Conservation (phyloP, 768 basidiomycete species). For the Kwoniella dejecticola region DNA sequence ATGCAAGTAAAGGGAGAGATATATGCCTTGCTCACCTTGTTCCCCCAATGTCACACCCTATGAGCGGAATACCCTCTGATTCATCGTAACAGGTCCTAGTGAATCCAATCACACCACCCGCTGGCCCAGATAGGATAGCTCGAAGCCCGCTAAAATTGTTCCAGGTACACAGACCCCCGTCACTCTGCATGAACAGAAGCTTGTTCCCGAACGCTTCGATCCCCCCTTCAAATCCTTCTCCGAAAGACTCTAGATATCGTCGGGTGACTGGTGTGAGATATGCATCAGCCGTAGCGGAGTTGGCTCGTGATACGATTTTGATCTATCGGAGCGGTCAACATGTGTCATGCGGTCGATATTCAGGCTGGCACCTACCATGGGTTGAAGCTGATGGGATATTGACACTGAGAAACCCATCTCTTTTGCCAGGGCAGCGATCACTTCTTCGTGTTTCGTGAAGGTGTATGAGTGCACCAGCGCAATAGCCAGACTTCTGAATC, state of each 20-base stretch:
- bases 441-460: constrained; percentile 77
- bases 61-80: constrained; percentile 69
- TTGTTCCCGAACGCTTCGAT: too few species aligned
- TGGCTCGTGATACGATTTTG: constrained; percentile 42
- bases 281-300: constrained; percentile 42
- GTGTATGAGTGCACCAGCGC: constrained; percentile 58
- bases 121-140: constrained; percentile 83
- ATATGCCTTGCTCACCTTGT: constrained; percentile 62
- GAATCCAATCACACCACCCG: constrained; percentile 94
- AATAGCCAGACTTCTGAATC: constrained; percentile 62
- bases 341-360: background rate
- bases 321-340: constrained; percentile 10
- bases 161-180: constrained; percentile 59
- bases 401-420: constrained; percentile 80
- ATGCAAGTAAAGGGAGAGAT: too few species aligned
- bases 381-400: constrained; percentile 64
- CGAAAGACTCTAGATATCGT: constrained; percentile 31
- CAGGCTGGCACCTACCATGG: constrained; percentile 43
- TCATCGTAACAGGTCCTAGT: constrained; percentile 87
- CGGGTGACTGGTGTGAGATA: constrained; percentile 46
- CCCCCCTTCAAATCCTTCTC: too few species aligned
- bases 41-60: constrained; percentile 69
- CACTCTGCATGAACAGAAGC: constrained; percentile 80
- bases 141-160: constrained; percentile 81
- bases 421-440: constrained; percentile 71